Base-by-base conservation (phyloP, 495 filamentous ascomycete species). In the Achaetomiella virescens region DNA sequence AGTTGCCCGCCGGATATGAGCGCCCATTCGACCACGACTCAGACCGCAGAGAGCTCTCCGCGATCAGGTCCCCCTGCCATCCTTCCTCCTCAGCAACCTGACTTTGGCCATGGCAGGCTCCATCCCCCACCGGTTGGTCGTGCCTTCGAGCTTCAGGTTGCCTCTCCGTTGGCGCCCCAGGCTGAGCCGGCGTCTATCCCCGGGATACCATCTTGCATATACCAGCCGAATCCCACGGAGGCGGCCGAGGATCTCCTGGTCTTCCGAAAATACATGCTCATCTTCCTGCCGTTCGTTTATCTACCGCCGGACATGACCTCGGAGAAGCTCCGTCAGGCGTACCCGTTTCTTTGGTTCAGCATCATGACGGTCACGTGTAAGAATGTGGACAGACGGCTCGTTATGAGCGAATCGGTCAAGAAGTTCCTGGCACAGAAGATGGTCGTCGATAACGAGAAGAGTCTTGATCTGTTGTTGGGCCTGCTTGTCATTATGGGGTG, bases 381-480 rank as follows among this genome's bases (percentile, higher is more conserved):
- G 38, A 35, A 57, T 12, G 49, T 41, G 1, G 59, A 60, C 14
- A 49, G 41, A 5, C 62, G 64, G 24, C 47, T 60, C 12, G 22
- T 52, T 27, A 68, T 68, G 66, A 55, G 61, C 43, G 59, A 66
- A 24, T 48, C 61, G 0, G 61, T 78, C 76, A 49, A 74, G 71
- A 60, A 66, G 62, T 37, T 66, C 22, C 44, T 82, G 14, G 72
- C 72, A 2, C 70, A 79, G 37, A 74, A 75, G 57, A 62, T 81
- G 48, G 58, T 82, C 8, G 57, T 80, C n/a, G 72, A 78, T 10
- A 54, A 67, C 25, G 69, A 75, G n/a, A 75, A 73, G 60, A 79
- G 64, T 50, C 61, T 84, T 22, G 82, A 84, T 55, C 68, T 84
- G 24, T 72, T 85, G 6, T 66, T 79, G n/a, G 82, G 77, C 6